Base-by-base conservation (phyloP, 768 basidiomycete genomes). In the Amylocystis lapponica region DNA sequence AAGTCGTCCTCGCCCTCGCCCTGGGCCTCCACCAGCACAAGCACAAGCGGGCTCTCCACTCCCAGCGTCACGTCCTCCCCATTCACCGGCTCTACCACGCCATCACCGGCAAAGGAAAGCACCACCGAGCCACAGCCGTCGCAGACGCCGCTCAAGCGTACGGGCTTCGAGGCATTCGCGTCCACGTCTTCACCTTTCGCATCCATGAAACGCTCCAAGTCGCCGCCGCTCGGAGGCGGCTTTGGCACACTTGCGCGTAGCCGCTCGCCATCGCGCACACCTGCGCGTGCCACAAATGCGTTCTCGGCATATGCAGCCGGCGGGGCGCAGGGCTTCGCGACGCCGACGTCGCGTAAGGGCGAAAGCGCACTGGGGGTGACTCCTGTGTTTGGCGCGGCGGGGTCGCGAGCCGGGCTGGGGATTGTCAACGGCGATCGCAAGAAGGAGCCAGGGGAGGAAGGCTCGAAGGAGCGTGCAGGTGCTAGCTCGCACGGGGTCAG, bases 261-360 rank as follows among this genome's bases (percentile, higher is more conserved):
- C 55, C 79, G 75, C 51, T 83, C 83, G 3, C 83, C 83, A 3
- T 14, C 70, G 71, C 50, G 51, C 13, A 68, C 62, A 31, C 59
- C 74, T 2, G 60, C 66, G 41, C 71, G 64, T 31, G 46, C 48
- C 11, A 23, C 39, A 14, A 49, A 37, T 25, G 75, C 79, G 11
- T 86, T 86, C 53, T 74, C 77, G 7, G 72, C 76, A 12, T 86
- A 85, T 59, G 73, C 76, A 3, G 63, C 67, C 19, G 60, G 62
- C 6, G 68, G 75, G 0, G 65, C 64, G 19, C 74, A 80, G 43
- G 66, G 71, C 27, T 78, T 83, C 22, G 20, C 50, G 13, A 45
- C 45, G 49, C 58, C 71, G 4, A 74, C 81, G 12, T 64, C 62
- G 22, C 65, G 69, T 35, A 84, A 81, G 59, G 75, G 79, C 11